Evolutionary conservation across 495 filamentous ascomycete genomes (phyloP).

Genomic region (Penicillium subrubescens): DNA sequence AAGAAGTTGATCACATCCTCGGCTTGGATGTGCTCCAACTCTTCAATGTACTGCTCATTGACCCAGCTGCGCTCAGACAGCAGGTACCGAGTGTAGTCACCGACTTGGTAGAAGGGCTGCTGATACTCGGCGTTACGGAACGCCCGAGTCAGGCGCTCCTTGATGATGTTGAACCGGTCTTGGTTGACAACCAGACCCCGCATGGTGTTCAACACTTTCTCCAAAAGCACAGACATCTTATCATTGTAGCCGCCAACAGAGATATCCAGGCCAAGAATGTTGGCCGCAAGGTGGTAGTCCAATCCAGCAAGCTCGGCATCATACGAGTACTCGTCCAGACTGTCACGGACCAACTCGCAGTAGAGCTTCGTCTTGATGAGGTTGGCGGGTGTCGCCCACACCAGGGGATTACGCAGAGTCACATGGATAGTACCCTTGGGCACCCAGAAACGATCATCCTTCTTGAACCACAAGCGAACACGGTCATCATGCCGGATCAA

Average conservation of each 20-base stretch:
- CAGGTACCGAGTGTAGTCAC: constrained; percentile 81
- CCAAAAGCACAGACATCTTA: constrained; percentile 87
- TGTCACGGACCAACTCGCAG: constrained; percentile 85
- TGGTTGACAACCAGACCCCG: constrained; percentile 78
- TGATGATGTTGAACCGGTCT: constrained; percentile 88
- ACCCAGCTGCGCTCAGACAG: constrained; percentile 74
- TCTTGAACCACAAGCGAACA: constrained; percentile 95
- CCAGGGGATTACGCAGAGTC: constrained; percentile 75
- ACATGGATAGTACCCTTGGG: constrained; percentile 87
- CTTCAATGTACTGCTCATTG: constrained; percentile 78
- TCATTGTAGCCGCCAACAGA: constrained; percentile 92
- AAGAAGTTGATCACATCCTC: constrained; percentile 78
- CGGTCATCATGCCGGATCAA: constrained; percentile 85
- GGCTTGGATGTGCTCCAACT: constrained; percentile 71
- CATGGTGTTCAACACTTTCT: constrained; percentile 88
- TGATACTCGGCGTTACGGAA: constrained; percentile 86
- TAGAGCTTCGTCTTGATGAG: constrained; percentile 78
- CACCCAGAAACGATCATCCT: constrained; percentile 98
- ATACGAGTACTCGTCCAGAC: constrained; percentile 92
- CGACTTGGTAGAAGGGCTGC: constrained; percentile 87
- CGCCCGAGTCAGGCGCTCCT: constrained; percentile 74
- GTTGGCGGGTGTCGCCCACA: constrained; percentile 74
- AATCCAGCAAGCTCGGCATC: constrained; percentile 93
- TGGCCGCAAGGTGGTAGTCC: constrained; percentile 74
- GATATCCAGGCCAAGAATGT: constrained; percentile 73